Conservation (phyloP, 116 monocot genomes). For the Posidonia oceanica region DNA sequence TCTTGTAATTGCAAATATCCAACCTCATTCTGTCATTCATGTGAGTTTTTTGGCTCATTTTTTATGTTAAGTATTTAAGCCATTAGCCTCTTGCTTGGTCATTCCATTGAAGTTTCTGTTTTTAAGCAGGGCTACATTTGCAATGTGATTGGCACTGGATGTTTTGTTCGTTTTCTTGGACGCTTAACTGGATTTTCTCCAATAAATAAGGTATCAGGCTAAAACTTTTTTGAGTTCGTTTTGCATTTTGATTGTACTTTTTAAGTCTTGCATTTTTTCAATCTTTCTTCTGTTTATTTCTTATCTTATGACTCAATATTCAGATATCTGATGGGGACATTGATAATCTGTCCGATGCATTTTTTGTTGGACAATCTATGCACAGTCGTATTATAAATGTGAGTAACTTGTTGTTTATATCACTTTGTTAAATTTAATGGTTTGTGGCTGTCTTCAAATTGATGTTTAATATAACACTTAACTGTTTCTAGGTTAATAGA, state of each 20-base stretch:
- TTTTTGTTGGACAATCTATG: conserved; percentile 85
- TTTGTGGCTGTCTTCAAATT: too few species aligned
- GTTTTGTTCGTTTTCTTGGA: conserved; percentile 95
- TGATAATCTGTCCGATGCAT: conserved; percentile 44
- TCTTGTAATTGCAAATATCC: conserved; percentile 36
- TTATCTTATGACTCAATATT: too few species aligned
- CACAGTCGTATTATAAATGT: conserved; percentile 62
- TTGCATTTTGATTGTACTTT: conserved; percentile 1
- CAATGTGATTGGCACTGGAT: conserved; percentile 79
- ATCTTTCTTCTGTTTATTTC: conserved; percentile 3
- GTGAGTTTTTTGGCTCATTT: conserved; percentile 25
- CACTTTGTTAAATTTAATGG: not conserved
- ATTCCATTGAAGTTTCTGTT: not conserved
- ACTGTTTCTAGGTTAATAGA: conserved; percentile 40
- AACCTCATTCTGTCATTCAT: conserved; percentile 40
- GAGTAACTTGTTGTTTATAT: conserved; percentile 4
- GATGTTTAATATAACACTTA: not conserved
- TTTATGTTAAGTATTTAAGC: not conserved
- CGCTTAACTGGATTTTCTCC: conserved; percentile 79
- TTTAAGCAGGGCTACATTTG: conserved; percentile 71
- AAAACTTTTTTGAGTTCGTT: conserved; percentile 4
- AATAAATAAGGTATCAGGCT: conserved; percentile 44
- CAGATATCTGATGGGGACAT: conserved; percentile 45
- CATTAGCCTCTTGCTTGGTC: not conserved
- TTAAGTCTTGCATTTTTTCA: conserved; percentile 8